phyloP scores from a whole-genome alignment of 2,329 filamentous ascomycete species.

The Coniochaeta prunicola region DNA sequence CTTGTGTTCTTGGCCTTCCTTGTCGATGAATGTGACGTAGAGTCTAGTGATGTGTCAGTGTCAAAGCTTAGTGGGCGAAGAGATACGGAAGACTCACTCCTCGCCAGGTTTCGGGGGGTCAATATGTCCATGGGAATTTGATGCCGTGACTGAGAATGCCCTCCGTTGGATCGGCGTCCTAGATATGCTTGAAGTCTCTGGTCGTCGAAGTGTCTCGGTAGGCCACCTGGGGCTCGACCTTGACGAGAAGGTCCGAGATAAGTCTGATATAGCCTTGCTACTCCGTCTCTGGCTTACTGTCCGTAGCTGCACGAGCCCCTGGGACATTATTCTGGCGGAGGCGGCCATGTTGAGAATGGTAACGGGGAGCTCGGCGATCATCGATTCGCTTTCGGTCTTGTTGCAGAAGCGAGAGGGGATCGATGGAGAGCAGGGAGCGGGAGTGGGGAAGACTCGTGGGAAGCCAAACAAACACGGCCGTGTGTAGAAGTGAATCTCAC shows the following conservation, averaged over 20 bases:
- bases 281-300: not conserved
- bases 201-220: not conserved
- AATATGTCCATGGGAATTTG: slow-evolving; percentile 67
- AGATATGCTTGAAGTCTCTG: not conserved
- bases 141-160: slow-evolving; percentile 57
- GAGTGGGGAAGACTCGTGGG: not conserved
- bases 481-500: not conserved
- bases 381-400: not conserved
- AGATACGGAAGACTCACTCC: slow-evolving; percentile 52
- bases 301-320: not conserved
- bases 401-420: not conserved
- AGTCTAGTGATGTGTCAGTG: slow-evolving; percentile 44
- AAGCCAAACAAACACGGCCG: not conserved
- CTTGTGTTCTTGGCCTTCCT: slow-evolving; percentile 69
- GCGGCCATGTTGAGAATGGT: not conserved
- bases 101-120: slow-evolving; percentile 81
- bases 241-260: not conserved
- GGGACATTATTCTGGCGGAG: not conserved
- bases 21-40: slow-evolving; percentile 88
- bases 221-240: not conserved
- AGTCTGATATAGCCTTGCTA: not conserved
- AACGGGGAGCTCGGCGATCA: not conserved
- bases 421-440: not conserved
- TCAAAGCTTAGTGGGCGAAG: slow-evolving; percentile 5
- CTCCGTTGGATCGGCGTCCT: slow-evolving; percentile 4